Percentiles rank a stretch among this genome's conserved stretches.
Evolutionary conservation across 164 flowering plant genomes (phyloP).

Genomic region (Sextonia rubra): DNA sequence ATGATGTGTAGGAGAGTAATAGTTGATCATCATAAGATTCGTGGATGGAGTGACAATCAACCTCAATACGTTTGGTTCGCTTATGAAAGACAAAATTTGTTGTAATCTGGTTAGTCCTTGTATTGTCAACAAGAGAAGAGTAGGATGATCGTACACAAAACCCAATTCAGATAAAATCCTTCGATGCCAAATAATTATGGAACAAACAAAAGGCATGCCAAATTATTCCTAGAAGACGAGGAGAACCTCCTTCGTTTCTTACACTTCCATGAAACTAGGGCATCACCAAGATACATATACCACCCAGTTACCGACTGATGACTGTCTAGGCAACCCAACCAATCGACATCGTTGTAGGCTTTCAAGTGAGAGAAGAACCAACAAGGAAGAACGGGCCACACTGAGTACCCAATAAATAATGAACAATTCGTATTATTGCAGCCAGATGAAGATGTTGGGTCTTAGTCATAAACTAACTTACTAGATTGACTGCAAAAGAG

Average conservation of each 20-base stretch:
- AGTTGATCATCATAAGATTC: no score
- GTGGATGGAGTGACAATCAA: no score
- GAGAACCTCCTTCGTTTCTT: background rate
- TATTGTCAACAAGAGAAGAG: no score
- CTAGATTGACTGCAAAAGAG: slow-evolving; percentile 2
- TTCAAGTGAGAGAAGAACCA: background rate
- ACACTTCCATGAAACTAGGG: background rate
- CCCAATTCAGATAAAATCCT: no score
- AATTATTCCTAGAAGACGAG: background rate
- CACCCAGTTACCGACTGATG: slow-evolving; percentile 4
- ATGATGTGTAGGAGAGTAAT: no score
- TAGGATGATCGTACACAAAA: no score
- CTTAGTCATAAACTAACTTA: slow-evolving; percentile 4
- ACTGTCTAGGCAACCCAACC: background rate
- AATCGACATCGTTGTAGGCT: slow-evolving; percentile 2
- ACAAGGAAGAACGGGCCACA: no score
- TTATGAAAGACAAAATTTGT: no score
- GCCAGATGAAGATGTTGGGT: slow-evolving; percentile 3
- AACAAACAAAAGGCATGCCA: no score
- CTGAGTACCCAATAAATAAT: background rate
- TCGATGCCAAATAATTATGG: no score
- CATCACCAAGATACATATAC: slow-evolving; percentile 9
- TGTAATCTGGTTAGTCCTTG: no score
- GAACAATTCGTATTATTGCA: background rate
- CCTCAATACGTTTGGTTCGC: no score